Conservation (phyloP, 805 yeast species). For the Kuraishia floccosa region DNA sequence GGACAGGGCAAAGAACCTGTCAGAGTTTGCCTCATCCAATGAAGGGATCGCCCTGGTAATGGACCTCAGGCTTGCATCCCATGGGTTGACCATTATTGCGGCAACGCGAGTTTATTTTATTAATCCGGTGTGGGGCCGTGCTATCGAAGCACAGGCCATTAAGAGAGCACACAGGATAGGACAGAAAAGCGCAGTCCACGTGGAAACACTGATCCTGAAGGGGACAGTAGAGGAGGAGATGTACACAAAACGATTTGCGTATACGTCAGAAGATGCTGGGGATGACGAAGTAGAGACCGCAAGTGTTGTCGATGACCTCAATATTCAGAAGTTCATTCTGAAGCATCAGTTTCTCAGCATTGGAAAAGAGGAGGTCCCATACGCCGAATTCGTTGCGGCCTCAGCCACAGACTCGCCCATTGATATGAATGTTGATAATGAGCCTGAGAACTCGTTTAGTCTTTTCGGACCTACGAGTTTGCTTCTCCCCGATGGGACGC, state of each 20-base stretch:
- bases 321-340: slow-evolving; percentile 45
- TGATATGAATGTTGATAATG: too few relatives aligned
- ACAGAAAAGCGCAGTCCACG: slow-evolving; percentile 48
- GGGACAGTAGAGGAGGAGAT: slow-evolving; percentile 63
- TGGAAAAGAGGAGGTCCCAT: too few relatives aligned
- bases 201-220: slow-evolving; percentile 53
- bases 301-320: slow-evolving; percentile 40
- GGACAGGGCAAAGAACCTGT: slow-evolving; percentile 40
- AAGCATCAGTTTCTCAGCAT: slow-evolving; percentile 38
- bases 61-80: slow-evolving; percentile 60
- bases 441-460: too few relatives aligned
- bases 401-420: too few relatives aligned
- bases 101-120: slow-evolving; percentile 63
- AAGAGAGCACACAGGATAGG: slow-evolving; percentile 74
- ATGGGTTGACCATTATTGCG: slow-evolving; percentile 55
- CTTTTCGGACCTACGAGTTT: too few relatives aligned
- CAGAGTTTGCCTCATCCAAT: slow-evolving; percentile 32
- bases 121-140: slow-evolving; percentile 63
- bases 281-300: slow-evolving; percentile 5
- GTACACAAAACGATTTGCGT: slow-evolving; percentile 24
- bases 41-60: slow-evolving; percentile 45
- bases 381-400: too few relatives aligned
- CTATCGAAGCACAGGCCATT: slow-evolving; percentile 66
- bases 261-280: too few relatives aligned
- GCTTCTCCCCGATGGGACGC: too few relatives aligned